Percentiles rank a stretch among this genome's conserved stretches.
Evolutionary conservation across 2,329 filamentous ascomycete species (phyloP).

Genomic region (Grosmannia huntii): DNA sequence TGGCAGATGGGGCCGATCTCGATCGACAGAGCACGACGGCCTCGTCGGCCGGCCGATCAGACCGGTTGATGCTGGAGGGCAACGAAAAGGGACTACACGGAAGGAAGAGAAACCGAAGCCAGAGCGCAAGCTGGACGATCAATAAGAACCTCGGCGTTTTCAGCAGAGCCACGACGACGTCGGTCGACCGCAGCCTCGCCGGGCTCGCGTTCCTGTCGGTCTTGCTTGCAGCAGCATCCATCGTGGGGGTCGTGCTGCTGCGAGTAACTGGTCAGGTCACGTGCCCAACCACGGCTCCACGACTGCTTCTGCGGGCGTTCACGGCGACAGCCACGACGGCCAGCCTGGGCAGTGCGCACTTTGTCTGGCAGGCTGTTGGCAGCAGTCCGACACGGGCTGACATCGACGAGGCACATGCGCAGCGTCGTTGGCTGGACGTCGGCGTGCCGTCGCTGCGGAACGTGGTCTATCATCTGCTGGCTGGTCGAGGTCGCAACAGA

Average conservation of each 20-base stretch:
- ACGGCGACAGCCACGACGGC: constrained; percentile 30
- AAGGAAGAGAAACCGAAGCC: neutral
- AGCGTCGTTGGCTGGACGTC: constrained; percentile 37
- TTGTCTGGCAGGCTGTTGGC: constrained; percentile 34
- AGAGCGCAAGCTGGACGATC: constrained; percentile 24
- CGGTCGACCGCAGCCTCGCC: neutral
- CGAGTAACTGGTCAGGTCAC: constrained; percentile 15
- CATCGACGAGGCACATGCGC: constrained; percentile 31
- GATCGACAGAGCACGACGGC: neutral
- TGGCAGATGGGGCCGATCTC: neutral
- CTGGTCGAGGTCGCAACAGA: neutral
- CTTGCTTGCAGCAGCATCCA: neutral
- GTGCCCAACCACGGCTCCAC: constrained; percentile 19
- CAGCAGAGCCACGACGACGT: no score
- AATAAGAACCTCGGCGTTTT: no score
- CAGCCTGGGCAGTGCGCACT: constrained; percentile 36
- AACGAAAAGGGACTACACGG: neutral
- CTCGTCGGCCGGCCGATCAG: neutral
- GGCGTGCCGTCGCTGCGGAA: constrained; percentile 41
- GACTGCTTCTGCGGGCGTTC: constrained; percentile 22
- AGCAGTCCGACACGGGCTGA: constrained; percentile 39
- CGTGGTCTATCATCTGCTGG: constrained; percentile 26
- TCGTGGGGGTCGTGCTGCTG: neutral
- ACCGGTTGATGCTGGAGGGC: neutral
- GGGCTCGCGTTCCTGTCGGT: neutral